Evolutionary conservation across 1,284 basidiomycete species (phyloP).

Genomic region (Ceraceosorus guamensis): DNA sequence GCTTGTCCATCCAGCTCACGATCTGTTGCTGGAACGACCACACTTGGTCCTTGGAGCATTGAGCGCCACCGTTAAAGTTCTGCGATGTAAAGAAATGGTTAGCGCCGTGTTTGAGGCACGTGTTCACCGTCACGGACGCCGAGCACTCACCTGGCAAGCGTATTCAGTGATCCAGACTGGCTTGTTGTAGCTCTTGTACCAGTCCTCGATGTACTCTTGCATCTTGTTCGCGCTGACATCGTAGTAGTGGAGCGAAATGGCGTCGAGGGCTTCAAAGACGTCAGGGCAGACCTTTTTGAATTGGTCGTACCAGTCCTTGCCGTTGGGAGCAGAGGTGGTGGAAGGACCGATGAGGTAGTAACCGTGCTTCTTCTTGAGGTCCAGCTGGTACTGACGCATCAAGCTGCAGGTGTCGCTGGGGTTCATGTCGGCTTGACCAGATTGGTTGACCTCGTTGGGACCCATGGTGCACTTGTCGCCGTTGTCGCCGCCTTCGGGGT

Average conservation of each 20-base stretch:
- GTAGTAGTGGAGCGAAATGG: slow-evolving; percentile 40
- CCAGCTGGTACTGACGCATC: slow-evolving; percentile 30
- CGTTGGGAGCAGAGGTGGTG: slow-evolving; percentile 28
- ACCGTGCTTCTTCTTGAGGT: slow-evolving; percentile 29
- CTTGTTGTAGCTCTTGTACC: slow-evolving; percentile 25
- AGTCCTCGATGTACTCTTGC: slow-evolving; percentile 28
- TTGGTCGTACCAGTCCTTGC: slow-evolving; percentile 28
- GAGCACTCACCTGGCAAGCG: slow-evolving; percentile 13
- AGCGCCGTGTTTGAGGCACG: too few species aligned
- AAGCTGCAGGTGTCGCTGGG: slow-evolving; percentile 22
- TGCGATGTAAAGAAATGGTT: background rate
- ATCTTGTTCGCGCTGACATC: slow-evolving; percentile 26
- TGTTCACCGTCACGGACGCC: background rate
- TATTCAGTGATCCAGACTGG: slow-evolving; percentile 40
- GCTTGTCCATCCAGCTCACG: slow-evolving; percentile 32
- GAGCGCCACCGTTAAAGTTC: slow-evolving; percentile 49
- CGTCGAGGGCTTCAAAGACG: slow-evolving; percentile 31
- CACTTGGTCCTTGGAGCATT: slow-evolving; percentile 48
- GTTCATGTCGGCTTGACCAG: slow-evolving; percentile 33
- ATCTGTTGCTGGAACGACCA: slow-evolving; percentile 51
- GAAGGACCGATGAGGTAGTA: slow-evolving; percentile 38
- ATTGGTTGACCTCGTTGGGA: slow-evolving; percentile 41
- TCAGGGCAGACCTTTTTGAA: slow-evolving; percentile 24
- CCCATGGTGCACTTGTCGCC: slow-evolving; percentile 35
- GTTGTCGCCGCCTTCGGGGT: slow-evolving; percentile 24